Evolutionary conservation across 164 flowering plant genomes (phyloP).

Genomic region (Paratinospora sagittata): DNA sequence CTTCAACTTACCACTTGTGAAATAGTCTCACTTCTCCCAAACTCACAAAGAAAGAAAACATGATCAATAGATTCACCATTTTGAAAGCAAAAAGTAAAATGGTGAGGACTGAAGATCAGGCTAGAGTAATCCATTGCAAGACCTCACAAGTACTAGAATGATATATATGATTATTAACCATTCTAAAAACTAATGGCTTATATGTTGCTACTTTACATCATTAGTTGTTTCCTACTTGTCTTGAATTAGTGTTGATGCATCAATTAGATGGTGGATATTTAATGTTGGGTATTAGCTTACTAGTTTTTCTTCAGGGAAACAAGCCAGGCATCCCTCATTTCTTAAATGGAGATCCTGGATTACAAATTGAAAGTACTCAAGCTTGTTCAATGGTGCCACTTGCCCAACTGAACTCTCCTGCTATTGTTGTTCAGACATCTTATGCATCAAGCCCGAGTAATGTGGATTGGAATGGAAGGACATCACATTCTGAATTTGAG

Average conservation of each 20-base stretch:
- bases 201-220: no score
- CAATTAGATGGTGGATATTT: neutral
- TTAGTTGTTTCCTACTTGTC: neutral
- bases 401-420: constrained; percentile 27
- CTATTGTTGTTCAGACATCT: constrained; percentile 30
- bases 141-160: no score
- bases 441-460: constrained; percentile 41
- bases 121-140: no score
- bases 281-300: neutral
- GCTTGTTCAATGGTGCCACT: constrained; percentile 24
- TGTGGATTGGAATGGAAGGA: constrained; percentile 35
- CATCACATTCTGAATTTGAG: constrained; percentile 37
- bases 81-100: no score
- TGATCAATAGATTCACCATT: no score
- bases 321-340: constrained; percentile 34
- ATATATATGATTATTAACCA: no score
- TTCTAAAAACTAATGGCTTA: no score
- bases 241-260: no score
- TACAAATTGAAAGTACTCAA: constrained; percentile 25
- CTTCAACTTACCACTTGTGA: no score
- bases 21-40: no score
- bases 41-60: no score
- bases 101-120: no score
- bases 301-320: constrained; percentile 38
- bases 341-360: constrained; percentile 27